A percentile compares a stretch with the other conserved stretches of the same genome.
These are phyloP conservation scores for Lycium ferocissimum DNA, from an alignment of 257 asterid species.

Conservation along the genomic window DNA sequence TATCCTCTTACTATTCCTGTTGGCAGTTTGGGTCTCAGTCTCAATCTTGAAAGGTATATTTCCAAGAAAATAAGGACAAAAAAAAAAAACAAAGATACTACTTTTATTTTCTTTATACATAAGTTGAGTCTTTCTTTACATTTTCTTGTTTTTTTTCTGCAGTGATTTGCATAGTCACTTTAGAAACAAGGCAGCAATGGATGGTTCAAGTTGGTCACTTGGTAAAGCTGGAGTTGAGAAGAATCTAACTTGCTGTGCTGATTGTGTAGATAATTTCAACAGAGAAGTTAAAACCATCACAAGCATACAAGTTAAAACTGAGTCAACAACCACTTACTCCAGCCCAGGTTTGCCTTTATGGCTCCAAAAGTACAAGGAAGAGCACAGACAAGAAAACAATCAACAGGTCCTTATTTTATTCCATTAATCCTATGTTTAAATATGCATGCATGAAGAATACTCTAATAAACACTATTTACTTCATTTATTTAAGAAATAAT, in stretches of 20 bases:
- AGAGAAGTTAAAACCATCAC: slow-evolving; percentile 62
- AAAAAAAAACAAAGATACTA: not conserved
- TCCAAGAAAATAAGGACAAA: not conserved
- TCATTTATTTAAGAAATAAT: not conserved
- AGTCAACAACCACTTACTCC: slow-evolving; percentile 39
- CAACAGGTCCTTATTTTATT: slow-evolving; percentile 49
- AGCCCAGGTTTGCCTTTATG: slow-evolving; percentile 79
- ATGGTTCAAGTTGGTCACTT: slow-evolving; percentile 51
- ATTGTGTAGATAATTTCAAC: slow-evolving; percentile 68
- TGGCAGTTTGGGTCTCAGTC: slow-evolving; percentile 65
- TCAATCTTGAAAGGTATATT: slow-evolving; percentile 65
- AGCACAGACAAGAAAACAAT: slow-evolving; percentile 39
- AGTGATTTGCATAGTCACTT: slow-evolving; percentile 55
- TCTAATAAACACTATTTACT: not conserved
- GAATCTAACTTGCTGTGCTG: slow-evolving; percentile 73
- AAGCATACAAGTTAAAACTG: slow-evolving; percentile 37
- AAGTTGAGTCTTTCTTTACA: not conserved
- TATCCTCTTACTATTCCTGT: slow-evolving; percentile 68
- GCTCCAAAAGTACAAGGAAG: slow-evolving; percentile 80
- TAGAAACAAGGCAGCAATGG: slow-evolving; percentile 53
- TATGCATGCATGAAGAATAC: not conserved
- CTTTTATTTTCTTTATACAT: not conserved
- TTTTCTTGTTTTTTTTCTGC: slow-evolving; percentile 7
- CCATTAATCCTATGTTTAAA: not conserved
- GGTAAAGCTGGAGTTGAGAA: slow-evolving; percentile 58